A percentile compares a stretch with the other conserved stretches of the same genome.
These are phyloP conservation scores for Excoecaria cochinchinensis DNA, from an alignment of 345 rosid genomes.

Conservation along the genomic window DNA sequence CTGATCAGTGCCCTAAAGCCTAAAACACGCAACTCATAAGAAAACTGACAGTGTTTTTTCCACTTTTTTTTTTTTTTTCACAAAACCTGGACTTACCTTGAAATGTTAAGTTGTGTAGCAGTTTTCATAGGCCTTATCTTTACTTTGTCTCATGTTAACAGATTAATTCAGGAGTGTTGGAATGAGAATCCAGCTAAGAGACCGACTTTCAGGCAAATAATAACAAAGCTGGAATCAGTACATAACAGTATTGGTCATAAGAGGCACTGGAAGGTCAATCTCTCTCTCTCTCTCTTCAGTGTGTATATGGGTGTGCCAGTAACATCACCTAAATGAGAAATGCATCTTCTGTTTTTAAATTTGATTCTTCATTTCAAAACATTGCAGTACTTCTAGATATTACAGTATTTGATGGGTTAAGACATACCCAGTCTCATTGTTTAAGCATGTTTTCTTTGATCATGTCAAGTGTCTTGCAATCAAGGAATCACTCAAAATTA, in stretches of 20 bases:
- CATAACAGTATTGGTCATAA: slow-evolving; percentile 51
- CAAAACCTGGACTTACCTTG: not conserved
- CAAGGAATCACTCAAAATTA: not conserved
- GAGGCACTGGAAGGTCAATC: slow-evolving; percentile 74
- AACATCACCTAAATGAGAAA: not conserved
- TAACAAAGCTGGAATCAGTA: slow-evolving; percentile 59
- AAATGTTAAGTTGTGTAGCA: not conserved
- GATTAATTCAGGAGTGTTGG: slow-evolving; percentile 95
- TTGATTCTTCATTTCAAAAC: not conserved
- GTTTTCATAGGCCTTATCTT: not conserved
- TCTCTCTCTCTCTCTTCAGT: not conserved
- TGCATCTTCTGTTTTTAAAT: not conserved
- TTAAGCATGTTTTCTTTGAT: not conserved
- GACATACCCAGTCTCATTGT: not conserved
- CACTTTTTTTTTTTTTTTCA: no score
- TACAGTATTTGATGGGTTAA: not conserved
- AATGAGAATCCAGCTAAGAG: slow-evolving; percentile 69
- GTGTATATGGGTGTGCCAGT: not conserved
- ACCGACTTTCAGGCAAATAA: slow-evolving; percentile 75
- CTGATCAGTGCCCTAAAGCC: no score
- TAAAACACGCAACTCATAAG: no score
- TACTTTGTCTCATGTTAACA: slow-evolving; percentile 27
- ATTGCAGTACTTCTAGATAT: not conserved
- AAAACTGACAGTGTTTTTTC: no score
- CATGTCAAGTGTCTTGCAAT: not conserved